Base-by-base conservation (phyloP, 1,139 yeast species). In the Saccharomyces pastorianus region DNA sequence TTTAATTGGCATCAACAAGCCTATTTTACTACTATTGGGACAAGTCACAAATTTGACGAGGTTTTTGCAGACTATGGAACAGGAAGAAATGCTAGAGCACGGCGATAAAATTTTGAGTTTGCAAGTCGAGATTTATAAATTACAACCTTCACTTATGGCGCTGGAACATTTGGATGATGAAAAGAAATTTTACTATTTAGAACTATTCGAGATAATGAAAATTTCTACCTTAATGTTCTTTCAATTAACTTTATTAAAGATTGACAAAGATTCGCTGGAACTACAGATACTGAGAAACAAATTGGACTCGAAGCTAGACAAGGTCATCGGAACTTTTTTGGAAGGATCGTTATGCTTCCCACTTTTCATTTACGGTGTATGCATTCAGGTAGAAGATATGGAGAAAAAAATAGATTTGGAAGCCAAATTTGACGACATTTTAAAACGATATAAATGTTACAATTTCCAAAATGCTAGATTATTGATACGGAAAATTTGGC, bases 191-290 rank as follows among this genome's bases (percentile, higher is more conserved):
- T 38, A 9, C 13, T 38, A 87, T 62, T 71, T 86, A 52, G 83
- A 88, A 0, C 67, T 86, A 47, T 88, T 87, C 67, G 91, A 85
- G 62, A 78, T 84, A 6, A 84, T 85, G 66, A 90, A 85, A 67
- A 66, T 85, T 42, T 80, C 90, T 41, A 84, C 91, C 0, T 81
- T 82, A 61, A 71, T 88, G 46, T 88, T 84, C 63, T 70, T 88
- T 32, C 60, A 74, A 83, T 56, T 93, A 83, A 65, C 77, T 86
- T 2, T 83, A 84, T 3, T 67, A 80, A 62, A 76, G 78, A 57
- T 56, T 27, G 49, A 49, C 6, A 60, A 56, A 27, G 53, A 53
- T 34, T 54, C 84, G 88, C 5, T 38, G n/a, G 44, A 38, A 11
- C 13, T 38, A n/a, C 44, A 38, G 11, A 38, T 38, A 38, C 25